Percentiles rank a stretch among this genome's conserved stretches.
Evolutionary conservation across 2,329 filamentous ascomycete species (phyloP).

Genomic region (Graphilbum sp.): DNA sequence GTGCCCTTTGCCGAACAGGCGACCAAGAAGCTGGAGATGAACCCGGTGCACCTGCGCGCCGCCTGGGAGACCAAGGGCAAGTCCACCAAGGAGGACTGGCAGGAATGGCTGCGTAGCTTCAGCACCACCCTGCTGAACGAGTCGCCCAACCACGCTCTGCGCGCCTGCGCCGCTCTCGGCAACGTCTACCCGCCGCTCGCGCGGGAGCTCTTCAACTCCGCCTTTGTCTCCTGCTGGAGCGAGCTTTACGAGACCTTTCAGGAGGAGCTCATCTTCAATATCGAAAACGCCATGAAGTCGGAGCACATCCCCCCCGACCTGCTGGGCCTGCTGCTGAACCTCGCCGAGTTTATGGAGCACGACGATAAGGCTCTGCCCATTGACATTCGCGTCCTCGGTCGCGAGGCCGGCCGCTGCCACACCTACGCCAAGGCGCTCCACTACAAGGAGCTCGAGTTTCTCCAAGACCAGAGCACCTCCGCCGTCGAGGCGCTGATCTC

Average conservation of each 20-base stretch:
- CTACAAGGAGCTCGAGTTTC: conserved; percentile 97
- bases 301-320: conserved; percentile 94
- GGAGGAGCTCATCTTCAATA: conserved; percentile 87
- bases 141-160: conserved; percentile 85
- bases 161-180: conserved; percentile 82
- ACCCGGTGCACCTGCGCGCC: conserved; percentile 89
- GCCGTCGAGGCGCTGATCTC: conserved; percentile 95
- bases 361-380: conserved; percentile 97
- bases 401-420: conserved; percentile 91
- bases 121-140: conserved; percentile 90
- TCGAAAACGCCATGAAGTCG: conserved; percentile 89
- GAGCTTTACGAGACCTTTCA: conserved; percentile 95
- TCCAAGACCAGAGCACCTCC: conserved; percentile 89
- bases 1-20: conserved; percentile 66
- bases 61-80: conserved; percentile 97
- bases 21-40: conserved; percentile 90
- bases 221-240: conserved; percentile 97
- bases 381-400: conserved; percentile 84
- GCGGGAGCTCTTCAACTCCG: conserved; percentile 91
- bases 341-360: conserved; percentile 99
- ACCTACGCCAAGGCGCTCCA: conserved; percentile 96
- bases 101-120: conserved; percentile 95
- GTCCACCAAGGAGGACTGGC: conserved; percentile 96
- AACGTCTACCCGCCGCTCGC: conserved; percentile 85
- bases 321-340: conserved; percentile 79